Conservation (phyloP, 768 basidiomycete species). For the Coprinopsis sp. region DNA sequence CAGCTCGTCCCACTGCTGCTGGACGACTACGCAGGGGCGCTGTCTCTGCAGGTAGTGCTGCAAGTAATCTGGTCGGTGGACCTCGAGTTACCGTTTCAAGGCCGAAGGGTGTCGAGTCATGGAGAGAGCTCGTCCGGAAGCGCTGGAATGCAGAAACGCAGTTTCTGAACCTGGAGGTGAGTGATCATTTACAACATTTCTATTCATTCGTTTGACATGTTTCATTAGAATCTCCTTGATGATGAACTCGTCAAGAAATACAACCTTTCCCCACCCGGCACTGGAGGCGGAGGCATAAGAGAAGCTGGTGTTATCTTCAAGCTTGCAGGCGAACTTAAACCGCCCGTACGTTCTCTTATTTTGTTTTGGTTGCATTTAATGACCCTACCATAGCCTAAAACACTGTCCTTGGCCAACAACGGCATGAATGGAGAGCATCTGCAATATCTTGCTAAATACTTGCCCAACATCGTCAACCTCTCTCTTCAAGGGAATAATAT, state of each 20-base stretch:
- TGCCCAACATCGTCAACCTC: slow-evolving; percentile 77
- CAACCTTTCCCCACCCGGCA: slow-evolving; percentile 66
- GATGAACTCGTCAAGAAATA: slow-evolving; percentile 74
- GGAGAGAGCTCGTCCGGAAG: slow-evolving; percentile 68
- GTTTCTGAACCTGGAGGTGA: slow-evolving; percentile 81
- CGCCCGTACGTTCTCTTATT: slow-evolving; percentile 44
- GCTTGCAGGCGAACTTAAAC: slow-evolving; percentile 72
- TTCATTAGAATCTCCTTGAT: slow-evolving; percentile 64
- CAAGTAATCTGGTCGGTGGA: slow-evolving; percentile 13
- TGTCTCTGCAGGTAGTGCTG: slow-evolving; percentile 21
- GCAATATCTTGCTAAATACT: slow-evolving; percentile 58
- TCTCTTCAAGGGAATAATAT: slow-evolving; percentile 78
- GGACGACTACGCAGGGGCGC: slow-evolving; percentile 61
- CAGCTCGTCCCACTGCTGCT: slow-evolving; percentile 43
- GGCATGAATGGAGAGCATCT: slow-evolving; percentile 57
- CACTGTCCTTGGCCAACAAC: slow-evolving; percentile 80
- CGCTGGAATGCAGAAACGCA: slow-evolving; percentile 66
- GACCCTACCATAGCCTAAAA: slow-evolving; percentile 35
- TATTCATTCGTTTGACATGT: slow-evolving; percentile 15
- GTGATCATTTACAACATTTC: slow-evolving; percentile 24
- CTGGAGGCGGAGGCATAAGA: slow-evolving; percentile 53
- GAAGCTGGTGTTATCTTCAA: slow-evolving; percentile 88
- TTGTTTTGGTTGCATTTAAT: neutral
- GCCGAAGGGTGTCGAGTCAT: slow-evolving; percentile 53
- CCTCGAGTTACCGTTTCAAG: slow-evolving; percentile 20